These are phyloP conservation scores for Yamadazyma conglobata DNA, from an alignment of 1,139 yeast genomes.

Conservation along the genomic window DNA sequence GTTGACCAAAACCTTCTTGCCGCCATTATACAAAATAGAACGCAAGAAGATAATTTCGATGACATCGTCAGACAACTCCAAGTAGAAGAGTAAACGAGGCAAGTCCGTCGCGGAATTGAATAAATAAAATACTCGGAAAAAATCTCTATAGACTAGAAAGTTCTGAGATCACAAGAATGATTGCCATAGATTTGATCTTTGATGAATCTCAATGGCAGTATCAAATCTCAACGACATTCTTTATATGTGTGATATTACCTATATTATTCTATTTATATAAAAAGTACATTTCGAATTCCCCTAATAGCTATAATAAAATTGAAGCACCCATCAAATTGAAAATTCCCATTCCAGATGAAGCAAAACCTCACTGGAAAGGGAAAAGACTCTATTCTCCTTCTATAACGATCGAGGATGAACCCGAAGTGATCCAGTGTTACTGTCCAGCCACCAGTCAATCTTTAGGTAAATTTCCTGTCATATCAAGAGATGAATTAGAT, in stretches of 20 bases:
- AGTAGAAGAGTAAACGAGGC: conserved; percentile 11
- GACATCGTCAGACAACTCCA: conserved; percentile 24
- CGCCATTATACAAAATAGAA: conserved; percentile 30
- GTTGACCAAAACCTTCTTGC: conserved; percentile 42
- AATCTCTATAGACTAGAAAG: conserved; percentile 1
- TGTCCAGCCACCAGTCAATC: conserved; percentile 97
- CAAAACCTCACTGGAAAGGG: conserved; percentile 92
- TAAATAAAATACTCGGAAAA: conserved; percentile 3
- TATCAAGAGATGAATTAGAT: conserved; percentile 68
- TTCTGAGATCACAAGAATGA: too few species aligned
- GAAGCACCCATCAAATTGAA: conserved; percentile 50
- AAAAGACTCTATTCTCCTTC: conserved; percentile 63
- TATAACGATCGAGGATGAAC: conserved; percentile 54
- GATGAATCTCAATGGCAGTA: conserved; percentile 47
- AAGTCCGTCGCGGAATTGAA: background rate
- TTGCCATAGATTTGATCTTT: conserved; percentile 43
- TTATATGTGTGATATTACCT: conserved; percentile 40
- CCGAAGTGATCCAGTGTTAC: conserved; percentile 69
- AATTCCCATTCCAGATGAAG: conserved; percentile 72
- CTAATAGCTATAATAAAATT: conserved; percentile 41
- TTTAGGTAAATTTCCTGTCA: conserved; percentile 67
- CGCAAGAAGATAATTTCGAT: conserved; percentile 27
- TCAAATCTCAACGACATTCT: conserved; percentile 46
- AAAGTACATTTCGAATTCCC: conserved; percentile 35
- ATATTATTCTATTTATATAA: conserved; percentile 35